A percentile compares a stretch with the other conserved stretches of the same genome.
These are phyloP conservation scores for Datura wrightii DNA, from an alignment of 257 asterid species.

Conservation along the genomic window DNA sequence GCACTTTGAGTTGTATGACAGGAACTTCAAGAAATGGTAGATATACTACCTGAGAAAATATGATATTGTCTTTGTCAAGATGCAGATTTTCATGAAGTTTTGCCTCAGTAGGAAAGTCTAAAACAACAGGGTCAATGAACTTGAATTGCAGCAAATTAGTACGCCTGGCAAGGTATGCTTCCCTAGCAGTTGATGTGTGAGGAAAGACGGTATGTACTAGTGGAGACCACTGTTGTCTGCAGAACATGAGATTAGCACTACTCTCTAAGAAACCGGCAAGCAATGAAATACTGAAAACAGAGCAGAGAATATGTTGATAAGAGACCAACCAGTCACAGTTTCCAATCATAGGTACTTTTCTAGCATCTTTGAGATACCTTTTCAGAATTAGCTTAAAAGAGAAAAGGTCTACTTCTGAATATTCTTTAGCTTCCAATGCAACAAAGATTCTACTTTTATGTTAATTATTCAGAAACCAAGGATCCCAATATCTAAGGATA, in stretches of 20 bases:
- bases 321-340: conserved; percentile 10
- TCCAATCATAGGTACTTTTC: not conserved
- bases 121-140: conserved; percentile 55
- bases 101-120: conserved; percentile 36
- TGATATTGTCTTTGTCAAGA: conserved; percentile 48
- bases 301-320: not conserved
- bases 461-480: not conserved
- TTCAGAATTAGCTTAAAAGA: not conserved
- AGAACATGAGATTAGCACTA: not conserved
- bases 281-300: not conserved
- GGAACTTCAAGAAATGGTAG: not conserved
- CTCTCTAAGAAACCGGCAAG: not conserved
- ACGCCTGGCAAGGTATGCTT: conserved; percentile 62
- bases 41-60: conserved; percentile 63
- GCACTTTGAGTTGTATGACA: not conserved
- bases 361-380: not conserved
- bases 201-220: conserved; percentile 37
- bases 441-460: not conserved
- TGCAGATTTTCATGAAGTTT: conserved; percentile 52
- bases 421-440: not conserved
- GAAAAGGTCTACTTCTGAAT: not conserved
- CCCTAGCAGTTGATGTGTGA: conserved; percentile 55
- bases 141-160: conserved; percentile 59
- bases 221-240: conserved; percentile 71
- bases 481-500: not conserved